These are phyloP conservation scores for Cystobasidiaceae sp. DNA, from an alignment of 1,284 basidiomycete genomes.

Conservation along the genomic window DNA sequence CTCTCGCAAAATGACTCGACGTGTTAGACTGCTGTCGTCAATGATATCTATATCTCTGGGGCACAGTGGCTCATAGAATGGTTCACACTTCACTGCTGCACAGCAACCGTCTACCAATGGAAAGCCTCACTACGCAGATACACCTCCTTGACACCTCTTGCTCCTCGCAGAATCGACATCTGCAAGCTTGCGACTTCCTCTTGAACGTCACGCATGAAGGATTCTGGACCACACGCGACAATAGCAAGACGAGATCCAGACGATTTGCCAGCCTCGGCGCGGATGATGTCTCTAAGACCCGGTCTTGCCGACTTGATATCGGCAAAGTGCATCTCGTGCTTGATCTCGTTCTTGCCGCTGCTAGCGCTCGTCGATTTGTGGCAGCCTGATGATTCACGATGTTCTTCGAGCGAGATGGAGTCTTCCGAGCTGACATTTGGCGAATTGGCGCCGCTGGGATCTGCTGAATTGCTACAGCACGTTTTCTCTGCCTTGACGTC, in stretches of 20 bases:
- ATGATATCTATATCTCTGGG: no score
- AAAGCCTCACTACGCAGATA: slow-evolving; percentile 20
- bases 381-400: no score
- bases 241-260: slow-evolving; percentile 4
- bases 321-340: background rate
- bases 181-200: slow-evolving; percentile 4
- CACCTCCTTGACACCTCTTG: background rate
- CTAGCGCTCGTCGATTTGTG: no score
- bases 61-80: no score
- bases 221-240: slow-evolving; percentile 14
- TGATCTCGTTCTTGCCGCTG: background rate
- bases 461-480: no score
- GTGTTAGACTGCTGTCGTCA: no score
- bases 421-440: no score
- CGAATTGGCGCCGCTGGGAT: no score
- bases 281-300: slow-evolving; percentile 6
- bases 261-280: background rate
- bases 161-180: slow-evolving; percentile 1
- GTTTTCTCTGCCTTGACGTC: no score
- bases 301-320: slow-evolving; percentile 5
- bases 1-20: no score
- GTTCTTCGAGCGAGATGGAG: no score
- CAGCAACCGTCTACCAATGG: background rate
- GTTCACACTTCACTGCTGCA: no score
- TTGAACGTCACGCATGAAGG: slow-evolving; percentile 18